These are phyloP conservation scores for Sugiyamaella floridensis DNA, from an alignment of 805 yeast species.

Conservation along the genomic window DNA sequence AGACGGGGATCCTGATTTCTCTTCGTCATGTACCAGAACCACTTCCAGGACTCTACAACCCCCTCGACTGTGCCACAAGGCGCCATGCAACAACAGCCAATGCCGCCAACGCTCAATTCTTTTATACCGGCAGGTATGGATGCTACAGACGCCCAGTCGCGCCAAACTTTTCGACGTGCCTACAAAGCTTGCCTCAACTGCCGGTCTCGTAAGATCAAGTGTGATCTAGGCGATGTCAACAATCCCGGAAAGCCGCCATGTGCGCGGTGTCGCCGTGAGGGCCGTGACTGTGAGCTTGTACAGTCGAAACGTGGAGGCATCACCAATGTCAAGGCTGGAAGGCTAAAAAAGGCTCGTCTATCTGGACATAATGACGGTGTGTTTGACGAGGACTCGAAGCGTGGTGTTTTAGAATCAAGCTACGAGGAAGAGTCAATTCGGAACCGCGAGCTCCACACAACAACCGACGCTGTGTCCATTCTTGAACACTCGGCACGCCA, in stretches of 20 bases:
- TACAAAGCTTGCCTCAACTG: slow-evolving; percentile 85
- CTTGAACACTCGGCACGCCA: slow-evolving; percentile 33
- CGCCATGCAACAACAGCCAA: no score
- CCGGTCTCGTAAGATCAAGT: slow-evolving; percentile 73
- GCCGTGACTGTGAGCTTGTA: slow-evolving; percentile 71
- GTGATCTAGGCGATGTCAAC: slow-evolving; percentile 75
- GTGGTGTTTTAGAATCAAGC: background rate
- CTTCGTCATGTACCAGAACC: background rate
- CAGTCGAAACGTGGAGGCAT: slow-evolving; percentile 50
- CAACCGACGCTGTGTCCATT: slow-evolving; percentile 35
- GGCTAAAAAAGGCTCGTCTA: slow-evolving; percentile 42
- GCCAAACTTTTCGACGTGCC: slow-evolving; percentile 35
- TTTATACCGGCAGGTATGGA: background rate
- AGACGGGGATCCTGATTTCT: no score
- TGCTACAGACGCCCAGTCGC: background rate
- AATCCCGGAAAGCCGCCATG: slow-evolving; percentile 77
- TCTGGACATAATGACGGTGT: slow-evolving; percentile 2
- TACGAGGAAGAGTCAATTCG: slow-evolving; percentile 9
- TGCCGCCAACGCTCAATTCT: background rate
- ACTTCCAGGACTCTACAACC: background rate
- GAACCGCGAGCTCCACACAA: slow-evolving; percentile 29
- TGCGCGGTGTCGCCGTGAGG: slow-evolving; percentile 73
- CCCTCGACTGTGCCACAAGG: background rate
- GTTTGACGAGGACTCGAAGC: background rate
- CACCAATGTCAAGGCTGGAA: slow-evolving; percentile 33